Conservation (phyloP, 1,284 basidiomycete species). For the Rhodofomes roseus region DNA sequence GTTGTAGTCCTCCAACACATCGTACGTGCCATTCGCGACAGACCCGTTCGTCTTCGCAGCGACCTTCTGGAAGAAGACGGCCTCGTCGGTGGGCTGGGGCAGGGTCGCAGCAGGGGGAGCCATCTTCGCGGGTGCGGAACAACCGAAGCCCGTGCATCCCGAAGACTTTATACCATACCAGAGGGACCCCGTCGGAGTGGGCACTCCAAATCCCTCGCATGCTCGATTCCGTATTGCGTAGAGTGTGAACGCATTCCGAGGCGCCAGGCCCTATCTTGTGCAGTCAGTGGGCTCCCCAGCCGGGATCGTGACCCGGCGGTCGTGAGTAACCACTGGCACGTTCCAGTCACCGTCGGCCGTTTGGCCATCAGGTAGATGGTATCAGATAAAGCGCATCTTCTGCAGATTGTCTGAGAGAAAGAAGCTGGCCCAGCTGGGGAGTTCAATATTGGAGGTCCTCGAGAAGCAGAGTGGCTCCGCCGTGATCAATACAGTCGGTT, state of each 20-base stretch:
- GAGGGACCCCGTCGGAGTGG: background rate
- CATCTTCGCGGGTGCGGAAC: constrained; percentile 19
- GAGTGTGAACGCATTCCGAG: background rate
- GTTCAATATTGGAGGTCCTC: background rate
- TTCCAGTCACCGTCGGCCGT: background rate
- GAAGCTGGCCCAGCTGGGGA: background rate
- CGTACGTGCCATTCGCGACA: constrained; percentile 17
- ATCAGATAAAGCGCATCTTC: background rate
- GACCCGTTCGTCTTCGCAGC: constrained; percentile 19
- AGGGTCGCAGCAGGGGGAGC: constrained; percentile 29
- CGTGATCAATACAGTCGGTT: too few species aligned
- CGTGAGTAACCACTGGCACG: background rate
- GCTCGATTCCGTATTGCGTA: background rate
- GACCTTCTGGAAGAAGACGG: constrained; percentile 20
- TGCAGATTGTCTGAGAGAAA: constrained; percentile 1
- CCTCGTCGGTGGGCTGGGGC: constrained; percentile 20
- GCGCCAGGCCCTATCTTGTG: background rate
- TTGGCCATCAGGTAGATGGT: background rate
- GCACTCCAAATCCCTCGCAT: background rate
- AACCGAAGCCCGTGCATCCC: background rate
- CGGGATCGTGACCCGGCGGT: background rate
- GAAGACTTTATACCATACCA: background rate
- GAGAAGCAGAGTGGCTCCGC: background rate
- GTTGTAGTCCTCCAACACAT: constrained; percentile 49
- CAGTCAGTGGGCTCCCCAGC: background rate